These are phyloP conservation scores for Kodamaea sagamina DNA, from an alignment of 805 yeast genomes.

Conservation along the genomic window DNA sequence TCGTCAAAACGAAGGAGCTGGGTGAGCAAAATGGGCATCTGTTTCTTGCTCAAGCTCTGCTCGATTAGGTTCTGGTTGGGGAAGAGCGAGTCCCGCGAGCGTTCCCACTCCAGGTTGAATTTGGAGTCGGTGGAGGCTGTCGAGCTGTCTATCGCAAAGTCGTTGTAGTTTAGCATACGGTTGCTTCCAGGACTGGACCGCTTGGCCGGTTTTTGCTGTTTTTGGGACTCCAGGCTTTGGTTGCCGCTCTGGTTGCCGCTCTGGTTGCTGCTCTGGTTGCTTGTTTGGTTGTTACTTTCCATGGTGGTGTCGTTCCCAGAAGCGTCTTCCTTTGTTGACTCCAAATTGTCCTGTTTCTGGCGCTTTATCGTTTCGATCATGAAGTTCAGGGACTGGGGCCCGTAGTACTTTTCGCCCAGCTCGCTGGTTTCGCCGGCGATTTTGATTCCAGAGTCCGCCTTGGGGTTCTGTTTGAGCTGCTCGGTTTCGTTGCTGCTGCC, in stretches of 20 bases:
- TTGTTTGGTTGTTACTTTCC: neutral
- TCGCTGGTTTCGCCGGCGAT: slow-evolving; percentile 42
- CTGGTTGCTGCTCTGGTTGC: no score
- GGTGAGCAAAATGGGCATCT: slow-evolving; percentile 30
- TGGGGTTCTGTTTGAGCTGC: neutral
- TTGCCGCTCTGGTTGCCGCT: no score
- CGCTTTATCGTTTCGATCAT: slow-evolving; percentile 29
- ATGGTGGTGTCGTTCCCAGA: slow-evolving; percentile 1
- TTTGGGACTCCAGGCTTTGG: slow-evolving; percentile 5
- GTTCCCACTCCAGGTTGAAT: slow-evolving; percentile 12
- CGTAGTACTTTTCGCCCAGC: slow-evolving; percentile 47
- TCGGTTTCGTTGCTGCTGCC: neutral
- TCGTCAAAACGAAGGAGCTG: slow-evolving; percentile 18
- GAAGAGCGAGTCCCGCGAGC: slow-evolving; percentile 7
- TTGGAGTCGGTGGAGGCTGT: slow-evolving; percentile 15
- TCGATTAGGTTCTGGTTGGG: slow-evolving; percentile 13
- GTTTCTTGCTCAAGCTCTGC: slow-evolving; percentile 31
- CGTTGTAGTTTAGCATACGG: slow-evolving; percentile 1
- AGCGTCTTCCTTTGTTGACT: neutral
- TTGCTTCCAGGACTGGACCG: neutral
- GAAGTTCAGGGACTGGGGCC: slow-evolving; percentile 51
- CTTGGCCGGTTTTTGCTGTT: neutral
- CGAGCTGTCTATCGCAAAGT: slow-evolving; percentile 11
- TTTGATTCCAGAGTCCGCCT: slow-evolving; percentile 11
- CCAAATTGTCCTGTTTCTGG: neutral